Base-by-base conservation (phyloP, 768 basidiomycete species). In the Boletus sp. region DNA sequence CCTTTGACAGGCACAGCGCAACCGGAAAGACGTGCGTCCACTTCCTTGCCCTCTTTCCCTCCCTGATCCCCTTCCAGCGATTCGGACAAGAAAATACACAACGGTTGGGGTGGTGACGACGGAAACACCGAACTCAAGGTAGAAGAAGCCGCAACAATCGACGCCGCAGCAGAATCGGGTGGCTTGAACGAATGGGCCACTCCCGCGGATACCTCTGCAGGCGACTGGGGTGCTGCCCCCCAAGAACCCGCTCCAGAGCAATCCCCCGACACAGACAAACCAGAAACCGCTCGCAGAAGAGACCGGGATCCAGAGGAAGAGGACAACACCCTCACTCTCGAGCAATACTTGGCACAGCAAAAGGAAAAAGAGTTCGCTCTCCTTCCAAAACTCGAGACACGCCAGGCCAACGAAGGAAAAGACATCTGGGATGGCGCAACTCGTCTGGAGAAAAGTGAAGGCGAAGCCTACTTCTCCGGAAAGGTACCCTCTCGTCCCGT, bases 91-190 rank as follows among this genome's bases (percentile, higher is more conserved):
- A 93, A 92, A 78, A 77, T 95, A 66, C 89, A 92, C 72, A 90
- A 93, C 70, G 89, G 87, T 63, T 98, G 96, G 96, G 96, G 96
- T 62, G 92, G 90, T 41, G 92, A 94, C 61, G 91, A 94, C 65
- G 93, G 90, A 64, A 81, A 78, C 64, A 73, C 89, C 39, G 96
- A 98, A 75, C 81, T 92, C 67, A 87, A 87, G 76, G 81, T 79
- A 35, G 95, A 98, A 72, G 75, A 84, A 57, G 87, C 83, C 30
- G 96, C 89, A 52, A 81, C 75, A 47, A 78, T 72, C 62, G 94
- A 96, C 68, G 91, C 86, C 40, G 78, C 76, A 24, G 80, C 72
- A 24, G 89, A 90, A 67, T 59, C 69, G 5, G 48, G 54, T 24
- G 53, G 50, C 20, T 14, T 66, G 44, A 69, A 73, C 49, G 69